Evolutionary conservation across 331 rosid genomes (phyloP).

Genomic region (Quercus lobata): DNA sequence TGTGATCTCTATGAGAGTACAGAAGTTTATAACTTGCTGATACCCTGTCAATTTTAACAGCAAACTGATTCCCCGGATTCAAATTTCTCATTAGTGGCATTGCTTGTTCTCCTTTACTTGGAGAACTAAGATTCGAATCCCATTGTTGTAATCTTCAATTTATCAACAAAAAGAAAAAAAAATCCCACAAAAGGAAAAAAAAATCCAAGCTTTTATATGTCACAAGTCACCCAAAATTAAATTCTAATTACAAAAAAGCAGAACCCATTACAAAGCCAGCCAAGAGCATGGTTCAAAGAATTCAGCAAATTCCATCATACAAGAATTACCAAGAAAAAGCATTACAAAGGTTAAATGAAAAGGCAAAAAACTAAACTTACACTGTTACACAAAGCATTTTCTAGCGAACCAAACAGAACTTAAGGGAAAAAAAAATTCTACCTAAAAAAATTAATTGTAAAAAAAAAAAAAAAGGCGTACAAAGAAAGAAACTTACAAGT

Average conservation of each 20-base stretch:
- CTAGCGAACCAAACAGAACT: constrained; percentile 7
- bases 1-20: no score
- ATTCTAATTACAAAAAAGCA: no score
- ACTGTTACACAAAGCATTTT: neutral
- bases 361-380: neutral
- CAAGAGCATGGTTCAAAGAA: neutral
- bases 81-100: no score
- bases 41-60: neutral
- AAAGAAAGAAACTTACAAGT: constrained; percentile 46
- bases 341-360: neutral
- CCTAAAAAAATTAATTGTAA: neutral
- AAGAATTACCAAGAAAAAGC: neutral
- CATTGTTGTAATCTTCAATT: no score
- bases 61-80: neutral
- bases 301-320: neutral
- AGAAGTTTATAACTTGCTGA: neutral
- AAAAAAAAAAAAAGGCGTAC: neutral
- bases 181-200: no score
- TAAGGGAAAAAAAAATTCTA: neutral
- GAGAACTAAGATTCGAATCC: no score
- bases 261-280: neutral
- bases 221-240: no score
- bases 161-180: neutral
- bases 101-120: no score
- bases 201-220: neutral